Evolutionary conservation across 2,329 filamentous ascomycete species (phyloP).

Genomic region (Alternaria viburni): DNA sequence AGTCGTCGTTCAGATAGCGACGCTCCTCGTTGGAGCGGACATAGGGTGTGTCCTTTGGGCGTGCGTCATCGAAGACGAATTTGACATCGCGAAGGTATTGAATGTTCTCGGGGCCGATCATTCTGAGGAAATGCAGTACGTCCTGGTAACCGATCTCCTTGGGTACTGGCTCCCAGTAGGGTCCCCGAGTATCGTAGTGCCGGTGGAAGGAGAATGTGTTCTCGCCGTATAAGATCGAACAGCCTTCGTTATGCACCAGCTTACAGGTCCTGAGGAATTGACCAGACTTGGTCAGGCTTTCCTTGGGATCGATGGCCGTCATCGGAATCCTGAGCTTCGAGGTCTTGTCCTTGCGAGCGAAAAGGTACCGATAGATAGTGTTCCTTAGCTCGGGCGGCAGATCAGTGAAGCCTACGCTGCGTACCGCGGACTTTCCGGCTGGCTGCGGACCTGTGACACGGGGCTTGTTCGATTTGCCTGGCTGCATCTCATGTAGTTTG

Average conservation of each 20-base stretch:
- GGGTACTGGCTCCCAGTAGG: conserved; percentile 50
- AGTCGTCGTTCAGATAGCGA: conserved; percentile 57
- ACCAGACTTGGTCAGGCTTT: conserved; percentile 50
- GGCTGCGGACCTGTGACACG: background rate
- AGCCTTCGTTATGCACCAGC: conserved; percentile 54
- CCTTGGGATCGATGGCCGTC: background rate
- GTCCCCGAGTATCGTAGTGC: conserved; percentile 44
- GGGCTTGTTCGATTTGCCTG: conserved; percentile 15
- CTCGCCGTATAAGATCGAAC: conserved; percentile 58
- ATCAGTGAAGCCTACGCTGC: conserved; percentile 30
- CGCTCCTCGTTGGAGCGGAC: conserved; percentile 50
- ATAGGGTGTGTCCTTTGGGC: conserved; percentile 49
- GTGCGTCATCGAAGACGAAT: conserved; percentile 55
- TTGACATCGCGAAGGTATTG: conserved; percentile 54
- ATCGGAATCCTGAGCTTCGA: conserved; percentile 45
- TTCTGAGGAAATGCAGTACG: conserved; percentile 53
- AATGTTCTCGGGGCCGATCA: conserved; percentile 56
- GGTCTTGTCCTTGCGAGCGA: conserved; percentile 42
- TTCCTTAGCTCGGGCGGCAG: conserved; percentile 55
- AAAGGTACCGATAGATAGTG: conserved; percentile 54
- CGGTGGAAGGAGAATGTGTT: conserved; percentile 56
- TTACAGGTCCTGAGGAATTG: conserved; percentile 56
- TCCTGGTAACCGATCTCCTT: conserved; percentile 58
- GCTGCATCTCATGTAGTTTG: conserved; percentile 23
- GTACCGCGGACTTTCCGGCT: background rate